A percentile compares a stretch with the other conserved stretches of the same genome.
These are phyloP conservation scores for Simmondsia chinensis DNA, from an alignment of 148 eudicot species.

Conservation along the genomic window DNA sequence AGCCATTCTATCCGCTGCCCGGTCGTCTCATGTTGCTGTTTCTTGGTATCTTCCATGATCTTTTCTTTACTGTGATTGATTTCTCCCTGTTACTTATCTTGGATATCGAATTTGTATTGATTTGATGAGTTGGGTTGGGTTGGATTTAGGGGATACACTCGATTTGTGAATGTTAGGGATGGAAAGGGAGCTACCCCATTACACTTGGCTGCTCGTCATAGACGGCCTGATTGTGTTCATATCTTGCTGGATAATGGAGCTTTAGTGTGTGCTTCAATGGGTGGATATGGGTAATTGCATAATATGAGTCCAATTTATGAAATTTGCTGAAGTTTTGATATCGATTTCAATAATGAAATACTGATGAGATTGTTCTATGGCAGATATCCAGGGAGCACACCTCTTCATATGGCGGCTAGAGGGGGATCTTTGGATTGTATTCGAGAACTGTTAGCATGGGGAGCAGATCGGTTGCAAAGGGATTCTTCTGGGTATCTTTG, in stretches of 20 bases:
- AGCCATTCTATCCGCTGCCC: constrained; percentile 69
- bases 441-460: constrained; percentile 93
- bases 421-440: constrained; percentile 94
- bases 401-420: constrained; percentile 92
- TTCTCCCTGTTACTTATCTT: background rate
- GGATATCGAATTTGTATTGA: too few relatives aligned
- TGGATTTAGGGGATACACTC: constrained; percentile 92
- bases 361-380: constrained; percentile 8
- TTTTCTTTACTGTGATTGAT: background rate
- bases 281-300: constrained; percentile 69
- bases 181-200: constrained; percentile 92
- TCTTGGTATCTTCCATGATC: constrained; percentile 60
- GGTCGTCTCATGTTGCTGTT: constrained; percentile 73
- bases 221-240: constrained; percentile 77
- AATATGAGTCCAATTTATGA: too few relatives aligned
- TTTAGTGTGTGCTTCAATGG: constrained; percentile 90
- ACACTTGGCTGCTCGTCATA: constrained; percentile 91
- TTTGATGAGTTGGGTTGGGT: too few relatives aligned
- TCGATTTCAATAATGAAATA: too few relatives aligned
- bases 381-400: constrained; percentile 85
- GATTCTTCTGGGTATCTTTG: constrained; percentile 89
- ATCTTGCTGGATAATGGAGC: constrained; percentile 78
- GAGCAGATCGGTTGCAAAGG: constrained; percentile 62
- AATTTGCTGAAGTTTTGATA: too few relatives aligned
- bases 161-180: constrained; percentile 96